Evolutionary conservation across 2,329 filamentous ascomycete species (phyloP), one percentile per base, ranked within the genome.

Genomic region (Aspergillus sp.): DNA sequence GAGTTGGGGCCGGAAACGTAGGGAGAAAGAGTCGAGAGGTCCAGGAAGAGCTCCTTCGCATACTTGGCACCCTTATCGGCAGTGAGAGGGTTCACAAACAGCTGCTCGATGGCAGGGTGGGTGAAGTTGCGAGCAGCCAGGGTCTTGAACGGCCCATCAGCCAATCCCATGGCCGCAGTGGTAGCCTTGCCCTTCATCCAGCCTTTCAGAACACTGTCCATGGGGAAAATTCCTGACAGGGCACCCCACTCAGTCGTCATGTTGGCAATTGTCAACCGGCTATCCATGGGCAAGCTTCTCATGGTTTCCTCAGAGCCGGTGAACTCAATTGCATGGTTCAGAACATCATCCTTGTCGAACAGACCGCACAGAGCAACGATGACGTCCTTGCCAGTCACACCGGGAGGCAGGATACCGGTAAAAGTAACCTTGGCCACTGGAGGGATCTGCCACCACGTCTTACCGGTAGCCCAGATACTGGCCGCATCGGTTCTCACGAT

Each of bases 241-340:
- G 89, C 90, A 56, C 89, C 89, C 89, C 89, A 93, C 71, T 95
- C 91, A 0, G 88, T 91, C 0, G 88, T 88, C 91, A 95, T 95
- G 73, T 94, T 95, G 5, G 81, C 76, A 36, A 79, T 78, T 0
- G 91, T 88, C 36, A 96, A 75, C 10, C 92, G 82, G 65, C 89
- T 83, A 66, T 95, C 90, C 0, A 96, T 79, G 0, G 87, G 81
- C 1, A 96, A 81, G 69, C 84, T 92, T 47, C 78, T 71, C 82
- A 95, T 84, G 0, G 92, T 96, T 72, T 92, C 83, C 64, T 91
- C 87, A 0, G 88, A 87, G 11, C 93, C 94, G 0, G 86, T 87
- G 70, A 97, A 96, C 71, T 98, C 94, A 62, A 98, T 88, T 5
- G 87, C 87, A 72, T 96, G 92, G 78, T 98, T 98, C 13, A 97